Evolutionary conservation across 371 early-diverging fungal species (phyloP).

Genomic region (Apophysomyces elegans): DNA sequence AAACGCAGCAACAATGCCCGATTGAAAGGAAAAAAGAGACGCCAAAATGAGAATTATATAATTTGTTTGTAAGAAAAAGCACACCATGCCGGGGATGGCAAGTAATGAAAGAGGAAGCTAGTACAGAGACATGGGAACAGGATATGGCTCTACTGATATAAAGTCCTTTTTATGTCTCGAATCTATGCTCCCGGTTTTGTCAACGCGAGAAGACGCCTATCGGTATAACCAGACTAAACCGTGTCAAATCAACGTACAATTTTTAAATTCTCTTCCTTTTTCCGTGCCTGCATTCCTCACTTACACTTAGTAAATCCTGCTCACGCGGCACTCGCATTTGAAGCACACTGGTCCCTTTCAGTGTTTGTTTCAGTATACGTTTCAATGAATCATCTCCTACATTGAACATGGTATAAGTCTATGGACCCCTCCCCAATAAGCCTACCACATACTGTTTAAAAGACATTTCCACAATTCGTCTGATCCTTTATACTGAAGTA

Average conservation of each 20-base stretch:
- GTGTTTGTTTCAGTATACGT: constrained; percentile 33
- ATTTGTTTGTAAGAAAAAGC: constrained; percentile 1
- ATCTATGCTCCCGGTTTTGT: constrained; percentile 23
- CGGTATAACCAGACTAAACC: constrained; percentile 49
- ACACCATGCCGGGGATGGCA: not conserved
- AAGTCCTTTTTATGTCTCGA: not conserved
- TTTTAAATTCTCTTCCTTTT: not conserved
- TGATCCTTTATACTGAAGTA: constrained; percentile 42
- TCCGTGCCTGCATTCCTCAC: not conserved
- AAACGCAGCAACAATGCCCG: too few relatives aligned
- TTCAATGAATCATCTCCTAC: constrained; percentile 37
- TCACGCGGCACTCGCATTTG: constrained; percentile 40
- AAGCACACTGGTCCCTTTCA: constrained; percentile 27
- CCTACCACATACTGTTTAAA: constrained; percentile 26
- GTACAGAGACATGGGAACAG: not conserved
- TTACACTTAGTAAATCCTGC: constrained; percentile 33
- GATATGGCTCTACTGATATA: not conserved
- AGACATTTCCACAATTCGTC: constrained; percentile 41
- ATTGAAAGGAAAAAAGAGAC: not conserved
- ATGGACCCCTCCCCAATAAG: not conserved
- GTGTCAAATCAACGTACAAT: not conserved
- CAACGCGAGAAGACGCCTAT: constrained; percentile 44
- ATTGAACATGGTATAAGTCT: not conserved
- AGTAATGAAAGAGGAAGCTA: not conserved
- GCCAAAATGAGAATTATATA: not conserved